Evolutionary conservation across 331 rosid species (phyloP).

Genomic region (Quercus phellos): DNA sequence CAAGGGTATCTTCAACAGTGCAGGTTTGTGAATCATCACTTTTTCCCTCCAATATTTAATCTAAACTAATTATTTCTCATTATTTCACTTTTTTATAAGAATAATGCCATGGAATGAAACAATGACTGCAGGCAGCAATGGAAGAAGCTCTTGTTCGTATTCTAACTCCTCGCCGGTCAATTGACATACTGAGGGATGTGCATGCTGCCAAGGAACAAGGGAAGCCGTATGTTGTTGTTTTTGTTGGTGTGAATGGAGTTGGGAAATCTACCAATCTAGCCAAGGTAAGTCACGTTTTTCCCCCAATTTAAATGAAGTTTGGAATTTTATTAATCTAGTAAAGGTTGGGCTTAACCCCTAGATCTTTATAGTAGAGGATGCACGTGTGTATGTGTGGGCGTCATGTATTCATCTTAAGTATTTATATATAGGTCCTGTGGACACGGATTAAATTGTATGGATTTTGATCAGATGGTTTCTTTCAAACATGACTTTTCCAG

Average conservation of each 20-base stretch:
- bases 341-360: neutral
- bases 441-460: neutral
- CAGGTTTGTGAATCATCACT: conserved; percentile 48
- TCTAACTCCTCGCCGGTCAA: conserved; percentile 90
- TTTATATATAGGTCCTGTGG: neutral
- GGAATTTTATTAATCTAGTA: neutral
- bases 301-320: neutral
- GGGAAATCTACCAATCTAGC: conserved; percentile 98
- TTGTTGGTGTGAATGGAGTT: conserved; percentile 98
- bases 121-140: conserved; percentile 68
- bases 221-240: conserved; percentile 93
- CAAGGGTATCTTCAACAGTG: conserved; percentile 94
- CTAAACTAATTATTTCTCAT: neutral
- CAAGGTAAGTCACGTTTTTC: conserved; percentile 48
- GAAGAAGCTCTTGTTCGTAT: conserved; percentile 97
- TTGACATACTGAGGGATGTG: conserved; percentile 93
- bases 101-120: conserved; percentile 15
- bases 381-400: neutral
- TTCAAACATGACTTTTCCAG: conserved; percentile 32
- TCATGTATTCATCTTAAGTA: no score
- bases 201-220: conserved; percentile 94
- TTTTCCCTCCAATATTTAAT: neutral
- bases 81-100: neutral
- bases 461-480: conserved; percentile 15
- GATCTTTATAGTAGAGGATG: conserved; percentile 5